Evolutionary conservation across 2,329 filamentous ascomycete genomes (phyloP).

Genomic region (Xylariaceae sp.): DNA sequence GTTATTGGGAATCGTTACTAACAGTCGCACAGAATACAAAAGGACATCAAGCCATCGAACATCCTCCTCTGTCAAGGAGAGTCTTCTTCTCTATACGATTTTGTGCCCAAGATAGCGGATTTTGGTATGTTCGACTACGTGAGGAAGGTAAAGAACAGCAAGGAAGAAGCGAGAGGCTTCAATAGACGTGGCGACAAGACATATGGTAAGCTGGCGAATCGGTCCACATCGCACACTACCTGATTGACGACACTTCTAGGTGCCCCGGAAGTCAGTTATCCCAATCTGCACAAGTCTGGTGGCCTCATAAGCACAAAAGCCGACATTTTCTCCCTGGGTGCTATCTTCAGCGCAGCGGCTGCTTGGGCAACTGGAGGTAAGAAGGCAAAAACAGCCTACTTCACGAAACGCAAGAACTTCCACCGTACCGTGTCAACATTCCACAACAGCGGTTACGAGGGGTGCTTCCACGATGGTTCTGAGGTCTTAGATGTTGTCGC

Average conservation of each 20-base stretch:
- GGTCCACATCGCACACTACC: not conserved
- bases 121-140: not conserved
- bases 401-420: not conserved
- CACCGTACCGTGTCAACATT: not conserved
- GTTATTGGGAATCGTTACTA: not conserved
- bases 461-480: not conserved
- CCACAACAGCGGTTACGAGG: not conserved
- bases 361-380: slow-evolving; percentile 15
- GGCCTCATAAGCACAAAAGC: slow-evolving; percentile 10
- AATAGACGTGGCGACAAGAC: not conserved
- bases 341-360: slow-evolving; percentile 14
- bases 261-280: not conserved
- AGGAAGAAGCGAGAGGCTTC: not conserved
- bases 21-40: not conserved
- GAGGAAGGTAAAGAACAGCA: not conserved
- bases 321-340: slow-evolving; percentile 18
- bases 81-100: not conserved
- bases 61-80: not conserved
- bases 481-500: not conserved
- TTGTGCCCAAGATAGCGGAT: not conserved
- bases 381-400: not conserved
- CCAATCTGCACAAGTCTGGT: not conserved
- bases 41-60: not conserved
- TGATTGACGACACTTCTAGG: not conserved
- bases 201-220: not conserved